Evolutionary conservation across 352 stramenopile genomes (phyloP), one percentile per base, ranked within the genome.

Genomic region (Globisporangium alternatum): DNA sequence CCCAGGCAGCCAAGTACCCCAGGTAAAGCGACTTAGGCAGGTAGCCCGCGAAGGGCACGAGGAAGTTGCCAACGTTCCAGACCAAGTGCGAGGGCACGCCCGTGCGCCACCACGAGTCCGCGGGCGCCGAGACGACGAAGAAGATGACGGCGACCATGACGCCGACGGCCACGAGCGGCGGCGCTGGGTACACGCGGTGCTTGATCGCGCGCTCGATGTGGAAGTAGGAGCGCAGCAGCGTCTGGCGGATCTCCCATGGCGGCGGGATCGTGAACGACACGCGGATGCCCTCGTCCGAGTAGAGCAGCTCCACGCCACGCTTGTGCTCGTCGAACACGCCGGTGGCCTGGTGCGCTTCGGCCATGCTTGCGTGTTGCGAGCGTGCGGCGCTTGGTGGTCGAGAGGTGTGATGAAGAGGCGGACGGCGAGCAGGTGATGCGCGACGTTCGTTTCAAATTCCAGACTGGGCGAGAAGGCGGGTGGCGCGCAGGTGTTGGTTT

Each of bases 291-390:
- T 96, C 71, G 62, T 94, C 81, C 47, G 81, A 91, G 72, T 93
- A 91, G 44, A 95, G 72, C 58, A 96, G 71, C 78, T 96, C 86
- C 28, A 96, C 81, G 69, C 84, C 83, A 64, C 83, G 85, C 71
- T 93, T 92, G 82, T 94, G 85, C 69, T 92, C 87, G 39, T 88
- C 85, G 62, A 94, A 96, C 56, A 94, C 87, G 65, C 77, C 78
- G 61, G 86, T 93, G 65, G 87, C 87, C 28, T 93, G 83, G 62
- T 93, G 83, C 44, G 87, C 87, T 90, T 96, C 87, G 3, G 87
- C 87, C 87, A 96, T 96, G 64, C 35, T 64, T 48, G 13, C 19
- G 55, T n/a, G 25, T 30, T 15, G 17, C 30, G 9, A 45, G 55
- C 21, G 19, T 21, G 25, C 30, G 25, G 48, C 65, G 3, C 13